phyloP scores from a whole-genome alignment of 805 yeast species.

The Candida arabinofermentans region DNA sequence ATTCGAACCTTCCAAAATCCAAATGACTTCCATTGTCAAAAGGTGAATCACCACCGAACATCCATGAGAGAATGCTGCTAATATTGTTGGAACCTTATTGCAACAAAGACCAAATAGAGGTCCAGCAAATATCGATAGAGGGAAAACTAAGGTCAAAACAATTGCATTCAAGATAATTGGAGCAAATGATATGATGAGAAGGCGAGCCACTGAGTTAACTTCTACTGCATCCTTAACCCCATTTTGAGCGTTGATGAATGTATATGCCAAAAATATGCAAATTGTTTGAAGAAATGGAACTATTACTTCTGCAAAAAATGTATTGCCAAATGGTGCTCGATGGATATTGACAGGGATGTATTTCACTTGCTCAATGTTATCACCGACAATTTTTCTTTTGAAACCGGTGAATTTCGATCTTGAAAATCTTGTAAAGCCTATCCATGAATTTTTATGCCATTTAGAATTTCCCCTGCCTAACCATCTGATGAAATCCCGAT shows the following conservation, averaged over 20 bases:
- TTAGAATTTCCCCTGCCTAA: constrained; percentile 71
- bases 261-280: constrained; percentile 66
- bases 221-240: constrained; percentile 58
- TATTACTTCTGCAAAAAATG: constrained; percentile 74
- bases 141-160: constrained; percentile 31
- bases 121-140: constrained; percentile 35
- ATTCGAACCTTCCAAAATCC: constrained; percentile 41
- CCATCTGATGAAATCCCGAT: constrained; percentile 60
- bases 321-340: constrained; percentile 74
- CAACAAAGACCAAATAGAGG: constrained; percentile 34
- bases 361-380: constrained; percentile 34
- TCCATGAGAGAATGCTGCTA: constrained; percentile 40
- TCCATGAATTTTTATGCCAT: constrained; percentile 75
- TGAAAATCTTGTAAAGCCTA: constrained; percentile 63
- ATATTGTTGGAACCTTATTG: constrained; percentile 30
- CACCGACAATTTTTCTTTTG: constrained; percentile 53
- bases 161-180: constrained; percentile 44
- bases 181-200: constrained; percentile 46
- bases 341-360: constrained; percentile 43
- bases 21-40: constrained; percentile 33
- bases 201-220: constrained; percentile 58
- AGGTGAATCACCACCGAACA: constrained; percentile 33
- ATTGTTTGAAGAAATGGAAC: constrained; percentile 69
- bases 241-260: constrained; percentile 81
- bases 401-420: constrained; percentile 92